Conservation (phyloP, 306 rosid genomes). For the Elaeagnus macrophylla region DNA sequence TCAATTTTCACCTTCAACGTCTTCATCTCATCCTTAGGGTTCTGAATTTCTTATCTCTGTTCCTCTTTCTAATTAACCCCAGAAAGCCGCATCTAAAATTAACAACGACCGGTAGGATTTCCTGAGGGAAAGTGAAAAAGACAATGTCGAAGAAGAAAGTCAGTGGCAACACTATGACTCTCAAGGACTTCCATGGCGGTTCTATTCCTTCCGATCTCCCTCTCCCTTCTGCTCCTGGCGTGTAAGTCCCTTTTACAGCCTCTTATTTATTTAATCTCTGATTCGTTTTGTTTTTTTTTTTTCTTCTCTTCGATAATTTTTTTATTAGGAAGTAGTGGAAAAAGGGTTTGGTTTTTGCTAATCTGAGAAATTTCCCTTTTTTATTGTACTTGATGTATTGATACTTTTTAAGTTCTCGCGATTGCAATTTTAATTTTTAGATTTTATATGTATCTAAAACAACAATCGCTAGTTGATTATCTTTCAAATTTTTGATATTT, state of each 20-base stretch:
- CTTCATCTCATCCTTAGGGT: too few species aligned
- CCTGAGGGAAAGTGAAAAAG: slow-evolving; percentile 16
- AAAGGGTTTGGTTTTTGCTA: not conserved
- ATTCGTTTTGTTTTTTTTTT: not conserved
- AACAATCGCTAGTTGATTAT: slow-evolving; percentile 8
- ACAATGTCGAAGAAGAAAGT: slow-evolving; percentile 97
- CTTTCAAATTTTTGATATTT: not conserved
- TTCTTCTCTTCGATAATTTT: not conserved
- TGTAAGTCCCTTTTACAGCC: slow-evolving; percentile 48
- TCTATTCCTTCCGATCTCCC: slow-evolving; percentile 93
- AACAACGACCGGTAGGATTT: not conserved
- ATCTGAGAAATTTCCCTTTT: not conserved
- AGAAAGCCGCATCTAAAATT: too few species aligned
- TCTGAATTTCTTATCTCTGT: too few species aligned
- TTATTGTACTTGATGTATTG: not conserved
- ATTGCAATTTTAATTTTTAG: slow-evolving; percentile 1
- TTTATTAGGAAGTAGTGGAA: not conserved
- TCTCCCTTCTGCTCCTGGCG: slow-evolving; percentile 97
- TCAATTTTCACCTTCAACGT: too few species aligned
- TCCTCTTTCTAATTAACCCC: too few species aligned
- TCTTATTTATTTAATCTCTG: not conserved
- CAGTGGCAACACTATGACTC: slow-evolving; percentile 89
- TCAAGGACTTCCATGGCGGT: slow-evolving; percentile 96
- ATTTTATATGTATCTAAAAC: slow-evolving; percentile 22
- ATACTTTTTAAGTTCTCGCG: not conserved